Percentiles rank a stretch among this genome's conserved stretches.
Conservation (phyloP, 2,329 filamentous ascomycete genomes). For the Claviceps sp. region DNA sequence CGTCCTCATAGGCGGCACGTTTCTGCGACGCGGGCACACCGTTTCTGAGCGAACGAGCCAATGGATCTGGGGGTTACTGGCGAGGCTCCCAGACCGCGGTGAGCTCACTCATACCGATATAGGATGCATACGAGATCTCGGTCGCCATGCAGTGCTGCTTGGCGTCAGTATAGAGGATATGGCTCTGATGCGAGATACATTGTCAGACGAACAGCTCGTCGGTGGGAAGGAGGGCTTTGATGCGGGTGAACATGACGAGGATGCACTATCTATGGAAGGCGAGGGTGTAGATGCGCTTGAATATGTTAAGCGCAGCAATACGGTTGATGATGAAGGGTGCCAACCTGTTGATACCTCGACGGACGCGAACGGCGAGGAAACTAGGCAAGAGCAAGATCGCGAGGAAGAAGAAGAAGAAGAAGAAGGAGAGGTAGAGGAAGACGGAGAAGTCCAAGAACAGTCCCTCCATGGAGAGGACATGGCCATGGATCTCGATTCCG, state of each 20-base stretch:
- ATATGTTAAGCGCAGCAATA: background rate
- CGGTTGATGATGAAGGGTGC: slow-evolving; percentile 10
- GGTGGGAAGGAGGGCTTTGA: slow-evolving; percentile 33
- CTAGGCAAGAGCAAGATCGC: slow-evolving; percentile 7
- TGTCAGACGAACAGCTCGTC: slow-evolving; percentile 23
- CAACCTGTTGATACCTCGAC: background rate
- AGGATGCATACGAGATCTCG: slow-evolving; percentile 63
- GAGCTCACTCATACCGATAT: slow-evolving; percentile 65
- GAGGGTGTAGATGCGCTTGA: slow-evolving; percentile 6
- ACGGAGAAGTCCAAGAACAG: slow-evolving; percentile 2
- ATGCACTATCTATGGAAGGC: slow-evolving; percentile 19
- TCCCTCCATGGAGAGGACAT: slow-evolving; percentile 18
- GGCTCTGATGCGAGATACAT: slow-evolving; percentile 31
- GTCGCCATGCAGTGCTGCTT: slow-evolving; percentile 57
- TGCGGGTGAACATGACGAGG: slow-evolving; percentile 27
- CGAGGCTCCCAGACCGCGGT: slow-evolving; percentile 58
- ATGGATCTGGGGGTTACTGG: slow-evolving; percentile 79
- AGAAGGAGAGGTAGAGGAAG: slow-evolving; percentile 8
- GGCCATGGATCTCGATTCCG: slow-evolving; percentile 29
- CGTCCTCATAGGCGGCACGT: slow-evolving; percentile 50
- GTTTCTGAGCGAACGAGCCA: slow-evolving; percentile 55
- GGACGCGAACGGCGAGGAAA: background rate
- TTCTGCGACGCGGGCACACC: slow-evolving; percentile 44
- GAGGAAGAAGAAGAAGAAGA: background rate
- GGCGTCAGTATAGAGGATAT: slow-evolving; percentile 41